These are phyloP conservation scores for Peziza echinospora DNA, from an alignment of 495 filamentous ascomycete species.

Conservation along the genomic window DNA sequence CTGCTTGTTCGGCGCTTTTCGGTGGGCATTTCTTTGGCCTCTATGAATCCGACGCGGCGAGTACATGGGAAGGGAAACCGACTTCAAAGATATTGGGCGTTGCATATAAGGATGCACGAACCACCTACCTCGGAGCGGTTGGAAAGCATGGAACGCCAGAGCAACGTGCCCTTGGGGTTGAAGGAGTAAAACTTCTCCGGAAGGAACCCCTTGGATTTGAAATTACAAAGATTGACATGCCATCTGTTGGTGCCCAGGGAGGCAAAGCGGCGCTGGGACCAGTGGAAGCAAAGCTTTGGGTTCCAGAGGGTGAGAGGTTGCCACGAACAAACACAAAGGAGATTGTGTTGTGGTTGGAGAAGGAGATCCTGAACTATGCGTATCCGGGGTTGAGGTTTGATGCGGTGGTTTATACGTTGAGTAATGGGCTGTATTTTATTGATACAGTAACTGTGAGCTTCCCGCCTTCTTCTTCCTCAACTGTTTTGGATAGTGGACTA, in stretches of 20 bases:
- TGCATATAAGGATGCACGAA: conserved; percentile 22
- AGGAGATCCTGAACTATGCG: conserved; percentile 35
- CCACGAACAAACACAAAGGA: conserved; percentile 16
- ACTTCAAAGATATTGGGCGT: conserved; percentile 13
- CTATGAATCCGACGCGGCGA: conserved; percentile 18
- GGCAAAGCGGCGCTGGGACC: conserved; percentile 28
- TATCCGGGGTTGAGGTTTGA: conserved; percentile 60
- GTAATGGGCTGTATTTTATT: conserved; percentile 36
- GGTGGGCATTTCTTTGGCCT: conserved; percentile 21
- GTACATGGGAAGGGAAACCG: conserved; percentile 9
- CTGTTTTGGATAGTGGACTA: no score
- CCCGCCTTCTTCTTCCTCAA: background rate
- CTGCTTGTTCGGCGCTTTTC: conserved; percentile 21
- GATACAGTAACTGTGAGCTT: conserved; percentile 18
- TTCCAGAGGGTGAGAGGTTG: conserved; percentile 18
- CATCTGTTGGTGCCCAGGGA: conserved; percentile 31
- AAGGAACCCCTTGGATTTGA: background rate
- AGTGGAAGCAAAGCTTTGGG: conserved; percentile 21
- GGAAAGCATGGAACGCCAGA: conserved; percentile 24
- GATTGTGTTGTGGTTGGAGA: conserved; percentile 48
- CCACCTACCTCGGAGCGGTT: conserved; percentile 26
- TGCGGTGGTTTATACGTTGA: conserved; percentile 38
- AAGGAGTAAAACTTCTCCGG: background rate
- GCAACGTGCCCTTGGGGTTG: conserved; percentile 10
- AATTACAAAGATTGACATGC: conserved; percentile 18